These are phyloP conservation scores for Cyathus striatus DNA, from an alignment of 768 basidiomycete genomes.

Conservation along the genomic window DNA sequence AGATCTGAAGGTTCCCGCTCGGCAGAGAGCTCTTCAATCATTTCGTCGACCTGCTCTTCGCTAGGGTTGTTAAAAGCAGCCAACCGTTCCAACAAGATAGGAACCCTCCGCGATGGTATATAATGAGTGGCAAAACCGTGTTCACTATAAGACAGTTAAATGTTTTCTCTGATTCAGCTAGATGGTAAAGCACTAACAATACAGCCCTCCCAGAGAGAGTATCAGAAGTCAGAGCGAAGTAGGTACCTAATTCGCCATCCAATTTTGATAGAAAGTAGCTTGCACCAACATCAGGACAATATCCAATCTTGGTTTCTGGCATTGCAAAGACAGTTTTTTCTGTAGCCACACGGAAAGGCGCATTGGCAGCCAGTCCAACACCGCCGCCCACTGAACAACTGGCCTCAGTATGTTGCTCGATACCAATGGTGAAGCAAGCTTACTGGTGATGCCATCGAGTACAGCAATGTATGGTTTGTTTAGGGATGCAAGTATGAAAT, in stretches of 20 bases:
- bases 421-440: slow-evolving; percentile 24
- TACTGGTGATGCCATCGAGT: slow-evolving; percentile 90
- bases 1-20: slow-evolving; percentile 60
- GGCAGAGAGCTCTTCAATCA: slow-evolving; percentile 70
- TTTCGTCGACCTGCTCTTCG: slow-evolving; percentile 35
- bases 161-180: neutral
- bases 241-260: slow-evolving; percentile 93
- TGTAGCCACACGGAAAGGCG: slow-evolving; percentile 89
- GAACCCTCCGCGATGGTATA: slow-evolving; percentile 71
- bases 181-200: slow-evolving; percentile 57
- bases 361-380: slow-evolving; percentile 79
- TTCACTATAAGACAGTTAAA: slow-evolving; percentile 46
- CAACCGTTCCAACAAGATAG: slow-evolving; percentile 65
- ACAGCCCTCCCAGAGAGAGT: slow-evolving; percentile 72
- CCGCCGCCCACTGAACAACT: slow-evolving; percentile 83
- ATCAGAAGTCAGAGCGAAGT: slow-evolving; percentile 82
- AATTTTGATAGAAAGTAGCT: slow-evolving; percentile 84
- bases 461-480: slow-evolving; percentile 88
- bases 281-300: slow-evolving; percentile 90
- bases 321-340: slow-evolving; percentile 90
- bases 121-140: slow-evolving; percentile 94
- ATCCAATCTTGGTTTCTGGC: slow-evolving; percentile 95
- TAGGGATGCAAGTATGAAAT: slow-evolving; percentile 64
- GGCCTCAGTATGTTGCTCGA: slow-evolving; percentile 4
- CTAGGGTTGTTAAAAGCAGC: slow-evolving; percentile 47